phyloP scores from a whole-genome alignment of 148 eudicot species.

The Chenopodium quinoa region DNA sequence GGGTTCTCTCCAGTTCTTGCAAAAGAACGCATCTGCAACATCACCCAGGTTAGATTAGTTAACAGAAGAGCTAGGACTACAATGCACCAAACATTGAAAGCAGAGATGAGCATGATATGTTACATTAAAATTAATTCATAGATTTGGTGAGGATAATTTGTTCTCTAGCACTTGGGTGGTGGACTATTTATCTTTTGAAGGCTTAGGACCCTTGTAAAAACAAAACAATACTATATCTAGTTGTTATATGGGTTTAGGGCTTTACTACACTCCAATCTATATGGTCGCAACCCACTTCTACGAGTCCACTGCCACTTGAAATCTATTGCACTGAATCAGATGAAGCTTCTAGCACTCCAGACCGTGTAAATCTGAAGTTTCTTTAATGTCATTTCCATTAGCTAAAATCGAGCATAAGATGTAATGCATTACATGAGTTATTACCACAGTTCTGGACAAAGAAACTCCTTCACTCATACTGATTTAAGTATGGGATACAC shows the following conservation, averaged over 20 bases:
- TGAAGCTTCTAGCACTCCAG: not conserved
- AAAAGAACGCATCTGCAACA: conserved; percentile 66
- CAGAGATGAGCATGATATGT: not conserved
- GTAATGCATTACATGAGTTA: no score
- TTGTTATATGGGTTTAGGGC: not conserved
- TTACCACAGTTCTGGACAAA: not conserved
- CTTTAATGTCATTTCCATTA: not conserved
- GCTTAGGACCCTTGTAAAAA: not conserved
- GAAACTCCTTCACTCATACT: not conserved
- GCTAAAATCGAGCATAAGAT: not conserved
- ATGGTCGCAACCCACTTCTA: not conserved
- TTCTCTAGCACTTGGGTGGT: not conserved
- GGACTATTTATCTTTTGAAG: not conserved
- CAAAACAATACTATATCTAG: not conserved
- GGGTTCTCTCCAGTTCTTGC: conserved; percentile 83
- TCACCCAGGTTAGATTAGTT: not conserved
- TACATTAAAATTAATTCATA: not conserved
- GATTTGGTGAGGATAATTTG: not conserved
- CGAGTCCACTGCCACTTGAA: not conserved
- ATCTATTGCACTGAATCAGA: not conserved
- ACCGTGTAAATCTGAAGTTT: not conserved
- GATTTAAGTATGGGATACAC: not conserved
- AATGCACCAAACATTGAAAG: not conserved
- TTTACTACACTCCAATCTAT: not conserved
- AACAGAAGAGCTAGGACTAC: not conserved